Evolutionary conservation across 257 asterid species (phyloP), one percentile per base, ranked within the genome.

Genomic region (Schizonepeta tenuifolia): DNA sequence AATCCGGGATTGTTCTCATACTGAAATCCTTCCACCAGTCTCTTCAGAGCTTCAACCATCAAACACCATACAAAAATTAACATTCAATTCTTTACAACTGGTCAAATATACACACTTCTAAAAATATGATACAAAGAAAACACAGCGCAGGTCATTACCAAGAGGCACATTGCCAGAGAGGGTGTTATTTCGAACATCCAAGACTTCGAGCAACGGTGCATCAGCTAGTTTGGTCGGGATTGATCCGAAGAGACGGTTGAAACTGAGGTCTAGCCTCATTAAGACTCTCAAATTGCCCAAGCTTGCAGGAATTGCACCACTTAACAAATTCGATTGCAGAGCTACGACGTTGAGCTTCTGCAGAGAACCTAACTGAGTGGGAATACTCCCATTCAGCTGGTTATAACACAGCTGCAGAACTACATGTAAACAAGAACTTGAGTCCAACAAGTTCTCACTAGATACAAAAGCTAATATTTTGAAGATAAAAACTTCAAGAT

Each of bases 81-180:
- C 43, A 64, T 58, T 67, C 18, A 41, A 17, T 55, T 28, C 65
- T 40, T 47, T 33, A 35, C 13, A 68, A 71, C 9, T 21, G 62
- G 18, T 59, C 18, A 9, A 67, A 71, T 18, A 56, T 49, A 24
- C 21, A 57, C 36, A 3, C n/a, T 21, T 20, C 17, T 8, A 10
- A 13, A 36, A 9, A 2, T 1, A 41, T 33, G 5, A 55, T 40
- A 12, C 0, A 3, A 15, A 47, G 2, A 7, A 7, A 26, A 20
- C 38, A 18, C 0, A 10, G 38, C 20, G 14, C 35, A 12, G 31
- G 22, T 70, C 22, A 69, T 75, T 93, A 93, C 98, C 98, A 57
- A 85, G 86, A 71, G 97, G 96, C n/a, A 93, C 97, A 83, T 79
- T 91, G 86, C 98, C 98, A 4, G 97, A 93, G 21, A 93, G 90